These are phyloP conservation scores for Amanita thiersii DNA, from an alignment of 768 basidiomycete genomes.

Conservation along the genomic window DNA sequence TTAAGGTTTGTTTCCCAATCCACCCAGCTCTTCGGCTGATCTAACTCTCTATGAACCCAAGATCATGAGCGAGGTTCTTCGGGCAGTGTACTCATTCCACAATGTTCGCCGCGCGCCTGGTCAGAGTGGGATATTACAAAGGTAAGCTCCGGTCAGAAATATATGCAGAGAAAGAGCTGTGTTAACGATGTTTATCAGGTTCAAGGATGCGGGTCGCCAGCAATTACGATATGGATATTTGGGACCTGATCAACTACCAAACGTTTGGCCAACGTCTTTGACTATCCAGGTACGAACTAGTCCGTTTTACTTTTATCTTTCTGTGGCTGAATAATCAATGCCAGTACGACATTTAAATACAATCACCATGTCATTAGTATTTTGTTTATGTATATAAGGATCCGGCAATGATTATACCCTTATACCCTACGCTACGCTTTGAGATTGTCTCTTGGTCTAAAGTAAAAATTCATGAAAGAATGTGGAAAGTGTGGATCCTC, in stretches of 20 bases:
- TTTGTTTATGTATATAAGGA: too few species aligned
- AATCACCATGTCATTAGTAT: background rate
- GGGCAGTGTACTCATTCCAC: slow-evolving; percentile 49
- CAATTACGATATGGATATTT: slow-evolving; percentile 51
- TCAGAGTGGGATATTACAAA: slow-evolving; percentile 53
- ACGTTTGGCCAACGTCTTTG: slow-evolving; percentile 65
- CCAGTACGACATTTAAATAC: background rate
- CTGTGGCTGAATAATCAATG: background rate
- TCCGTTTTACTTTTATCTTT: background rate
- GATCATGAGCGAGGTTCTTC: slow-evolving; percentile 56
- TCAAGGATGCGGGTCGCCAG: slow-evolving; percentile 37
- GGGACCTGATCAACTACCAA: slow-evolving; percentile 34
- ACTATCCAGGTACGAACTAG: slow-evolving; percentile 15
- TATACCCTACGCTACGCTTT: too few species aligned
- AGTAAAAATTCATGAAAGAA: too few species aligned
- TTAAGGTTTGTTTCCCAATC: slow-evolving; percentile 31
- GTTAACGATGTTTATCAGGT: slow-evolving; percentile 24
- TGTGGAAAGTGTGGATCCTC: background rate
- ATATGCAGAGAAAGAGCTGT: background rate
- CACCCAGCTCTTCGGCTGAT: background rate
- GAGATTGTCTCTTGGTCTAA: too few species aligned
- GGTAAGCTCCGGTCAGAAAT: slow-evolving; percentile 22
- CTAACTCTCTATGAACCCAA: slow-evolving; percentile 13
- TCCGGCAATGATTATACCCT: too few species aligned
- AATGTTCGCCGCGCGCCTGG: slow-evolving; percentile 63